A percentile compares a stretch with the other conserved stretches of the same genome.
Evolutionary conservation across 176 grass and related monocot species (phyloP).

Genomic region (Hordeum marinum): DNA sequence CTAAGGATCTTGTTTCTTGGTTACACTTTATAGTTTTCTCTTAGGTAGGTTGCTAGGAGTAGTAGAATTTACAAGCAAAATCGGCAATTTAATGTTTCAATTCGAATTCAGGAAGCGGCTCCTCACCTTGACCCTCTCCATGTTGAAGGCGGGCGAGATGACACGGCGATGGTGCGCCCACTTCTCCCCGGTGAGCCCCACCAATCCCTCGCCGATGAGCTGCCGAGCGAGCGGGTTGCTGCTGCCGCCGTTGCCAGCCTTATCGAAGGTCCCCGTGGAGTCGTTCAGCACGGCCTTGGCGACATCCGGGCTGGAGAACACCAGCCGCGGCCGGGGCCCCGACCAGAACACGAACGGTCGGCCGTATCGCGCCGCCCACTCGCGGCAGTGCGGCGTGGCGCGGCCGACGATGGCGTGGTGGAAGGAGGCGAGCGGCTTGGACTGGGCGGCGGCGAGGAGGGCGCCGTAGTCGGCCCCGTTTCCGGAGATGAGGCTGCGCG

Average conservation of each 20-base stretch:
- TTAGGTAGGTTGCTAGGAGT: too few relatives aligned
- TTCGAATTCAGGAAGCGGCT: background rate
- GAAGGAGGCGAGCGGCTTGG: slow-evolving; percentile 43
- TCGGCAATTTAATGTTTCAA: background rate
- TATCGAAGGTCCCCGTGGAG: slow-evolving; percentile 43
- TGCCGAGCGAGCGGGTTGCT: slow-evolving; percentile 50
- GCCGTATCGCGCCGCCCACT: slow-evolving; percentile 53
- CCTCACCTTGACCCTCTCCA: slow-evolving; percentile 71
- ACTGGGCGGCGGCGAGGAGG: slow-evolving; percentile 28
- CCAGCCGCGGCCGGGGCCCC: slow-evolving; percentile 45
- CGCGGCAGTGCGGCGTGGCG: slow-evolving; percentile 44
- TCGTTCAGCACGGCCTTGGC: slow-evolving; percentile 50
- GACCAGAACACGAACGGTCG: slow-evolving; percentile 68
- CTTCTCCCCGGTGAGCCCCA: slow-evolving; percentile 43
- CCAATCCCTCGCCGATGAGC: slow-evolving; percentile 61
- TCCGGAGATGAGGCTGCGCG: slow-evolving; percentile 48
- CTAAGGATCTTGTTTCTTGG: too few relatives aligned
- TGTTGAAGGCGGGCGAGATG: slow-evolving; percentile 79
- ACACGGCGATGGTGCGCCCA: slow-evolving; percentile 68
- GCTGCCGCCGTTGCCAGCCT: background rate
- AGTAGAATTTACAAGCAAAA: background rate
- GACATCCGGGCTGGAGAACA: slow-evolving; percentile 47
- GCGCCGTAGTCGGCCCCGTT: slow-evolving; percentile 39
- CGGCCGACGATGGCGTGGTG: slow-evolving; percentile 50
- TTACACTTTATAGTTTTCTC: too few relatives aligned